Percentiles rank a stretch among this genome's conserved stretches.
Evolutionary conservation across 257 asterid species (phyloP).

Genomic region (Paulownia fortunei): DNA sequence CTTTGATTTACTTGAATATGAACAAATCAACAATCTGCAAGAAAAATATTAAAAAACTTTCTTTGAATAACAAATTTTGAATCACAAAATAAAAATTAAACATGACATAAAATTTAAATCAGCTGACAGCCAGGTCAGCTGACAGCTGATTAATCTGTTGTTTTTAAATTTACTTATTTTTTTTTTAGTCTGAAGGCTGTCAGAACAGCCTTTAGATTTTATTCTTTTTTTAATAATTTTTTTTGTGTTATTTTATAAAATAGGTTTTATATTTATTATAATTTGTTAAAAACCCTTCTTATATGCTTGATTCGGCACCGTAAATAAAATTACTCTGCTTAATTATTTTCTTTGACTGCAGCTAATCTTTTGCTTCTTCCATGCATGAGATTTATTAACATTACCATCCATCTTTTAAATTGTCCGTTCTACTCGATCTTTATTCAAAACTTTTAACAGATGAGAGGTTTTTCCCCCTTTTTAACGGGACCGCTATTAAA

Average conservation of each 20-base stretch:
- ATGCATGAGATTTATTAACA: neutral
- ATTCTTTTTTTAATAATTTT: neutral
- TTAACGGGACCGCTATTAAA: neutral
- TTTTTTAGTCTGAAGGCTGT: neutral
- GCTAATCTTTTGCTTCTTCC: neutral
- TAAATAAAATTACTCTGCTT: constrained; percentile 8
- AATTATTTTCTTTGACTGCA: neutral
- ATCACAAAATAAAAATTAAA: no score
- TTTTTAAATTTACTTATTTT: neutral
- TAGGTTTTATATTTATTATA: neutral
- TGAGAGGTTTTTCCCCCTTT: neutral
- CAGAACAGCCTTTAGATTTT: neutral
- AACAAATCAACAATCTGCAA: no score
- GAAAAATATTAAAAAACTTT: no score
- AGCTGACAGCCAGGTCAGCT: no score
- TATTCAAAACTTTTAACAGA: neutral
- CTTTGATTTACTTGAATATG: no score
- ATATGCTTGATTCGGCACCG: neutral
- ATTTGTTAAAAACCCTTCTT: no score
- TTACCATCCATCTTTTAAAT: neutral
- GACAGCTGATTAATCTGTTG: neutral
- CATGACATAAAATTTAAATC: no score
- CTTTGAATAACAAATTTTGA: no score
- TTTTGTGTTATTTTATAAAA: neutral
- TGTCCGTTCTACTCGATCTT: constrained; percentile 18